Base-by-base conservation (phyloP, 805 yeast genomes). In the Candida andamanensis region DNA sequence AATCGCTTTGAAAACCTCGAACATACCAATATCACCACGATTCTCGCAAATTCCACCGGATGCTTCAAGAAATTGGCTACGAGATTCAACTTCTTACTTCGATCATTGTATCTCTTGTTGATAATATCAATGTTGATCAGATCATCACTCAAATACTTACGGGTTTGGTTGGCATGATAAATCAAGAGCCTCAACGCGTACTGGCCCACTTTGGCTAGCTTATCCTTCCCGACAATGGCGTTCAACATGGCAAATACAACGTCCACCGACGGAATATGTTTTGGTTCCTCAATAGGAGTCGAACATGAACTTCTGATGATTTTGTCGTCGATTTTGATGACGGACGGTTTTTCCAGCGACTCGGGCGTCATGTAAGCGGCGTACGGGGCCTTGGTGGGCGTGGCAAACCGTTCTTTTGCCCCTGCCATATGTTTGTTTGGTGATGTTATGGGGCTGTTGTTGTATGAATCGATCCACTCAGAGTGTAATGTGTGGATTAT, bases 191-290 rank as follows among this genome's bases (percentile, higher is more conserved):
- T 71, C 25, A 82, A 50, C 0, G 71, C 50, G 48, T 80, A 80
- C 46, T 78, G 80, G 16, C 76, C 60, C 7, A 77, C 60, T 43
- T 82, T 82, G 15, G 84, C 82, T 39, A 80, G 37, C 47, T 80
- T 79, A 47, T 82, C 92, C 50, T 81, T 82, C 30, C 90, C 90
- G 2, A 74, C 68, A 17, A 81, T 32, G 29, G 30, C 37, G 31
- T 72, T 72, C 32, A 79, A 50, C 50, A 80, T 54, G 20, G 64
- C 61, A 56, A 78, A 67, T 31, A 77, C 56, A 5, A 79, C 59
- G 28, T 72, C 78, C 46, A 42, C 16, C 8, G 33, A 31, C 15
- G 21, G 29, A n/a, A 12, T 27, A 19, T 24, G 14, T 24, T 21
- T 23, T 3, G 15, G 27, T 8, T 8, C 22, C 7, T n/a, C 14